Evolutionary conservation across 331 rosid genomes (phyloP).

Genomic region (Telfairia occidentalis): DNA sequence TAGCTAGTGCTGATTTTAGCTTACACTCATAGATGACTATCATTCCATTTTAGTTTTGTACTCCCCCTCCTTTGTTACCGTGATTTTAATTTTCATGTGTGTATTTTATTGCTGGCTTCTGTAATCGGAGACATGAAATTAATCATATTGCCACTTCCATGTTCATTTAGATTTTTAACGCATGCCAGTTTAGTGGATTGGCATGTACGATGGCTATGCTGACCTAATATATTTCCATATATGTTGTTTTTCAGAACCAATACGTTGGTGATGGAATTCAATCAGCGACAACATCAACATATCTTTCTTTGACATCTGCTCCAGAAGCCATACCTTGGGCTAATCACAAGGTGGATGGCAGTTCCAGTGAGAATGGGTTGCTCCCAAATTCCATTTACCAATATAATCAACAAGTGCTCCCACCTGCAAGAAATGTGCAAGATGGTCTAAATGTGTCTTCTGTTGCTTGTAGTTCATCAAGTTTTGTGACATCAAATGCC

Average conservation of each 20-base stretch:
- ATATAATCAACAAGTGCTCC: slow-evolving; percentile 58
- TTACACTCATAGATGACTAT: neutral
- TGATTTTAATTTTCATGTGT: neutral
- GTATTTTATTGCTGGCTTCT: neutral
- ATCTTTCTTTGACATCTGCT: slow-evolving; percentile 38
- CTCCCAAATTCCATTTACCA: slow-evolving; percentile 55
- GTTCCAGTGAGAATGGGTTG: slow-evolving; percentile 51
- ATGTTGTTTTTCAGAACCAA: slow-evolving; percentile 39
- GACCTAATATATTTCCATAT: neutral
- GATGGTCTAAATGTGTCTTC: slow-evolving; percentile 49
- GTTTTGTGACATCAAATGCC: slow-evolving; percentile 76
- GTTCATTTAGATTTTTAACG: neutral
- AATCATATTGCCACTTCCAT: neutral
- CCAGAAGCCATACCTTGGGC: slow-evolving; percentile 62
- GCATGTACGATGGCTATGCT: neutral
- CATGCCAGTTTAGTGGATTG: neutral
- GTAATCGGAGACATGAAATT: neutral
- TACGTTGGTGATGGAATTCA: slow-evolving; percentile 41
- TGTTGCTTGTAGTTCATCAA: slow-evolving; percentile 71
- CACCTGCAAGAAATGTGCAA: slow-evolving; percentile 50
- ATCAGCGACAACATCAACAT: slow-evolving; percentile 35
- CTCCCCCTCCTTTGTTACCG: neutral
- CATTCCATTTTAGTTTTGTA: neutral
- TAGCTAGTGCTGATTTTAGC: neutral
- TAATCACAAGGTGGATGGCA: slow-evolving; percentile 30